phyloP scores from a whole-genome alignment of 176 grass and related monocot species.

The Avena sativa region DNA sequence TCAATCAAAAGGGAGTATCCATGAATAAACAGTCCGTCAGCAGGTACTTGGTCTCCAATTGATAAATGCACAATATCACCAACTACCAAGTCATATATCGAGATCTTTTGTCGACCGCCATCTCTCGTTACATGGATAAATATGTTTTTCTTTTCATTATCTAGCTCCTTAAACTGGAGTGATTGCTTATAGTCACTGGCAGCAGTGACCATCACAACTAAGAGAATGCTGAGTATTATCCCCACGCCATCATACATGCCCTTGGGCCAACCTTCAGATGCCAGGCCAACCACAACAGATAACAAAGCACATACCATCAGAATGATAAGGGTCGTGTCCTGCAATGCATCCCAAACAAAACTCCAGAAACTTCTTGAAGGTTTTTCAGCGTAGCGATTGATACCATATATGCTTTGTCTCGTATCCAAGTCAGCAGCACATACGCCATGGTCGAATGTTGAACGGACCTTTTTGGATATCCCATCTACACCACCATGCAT shows the following conservation, averaged over 20 bases:
- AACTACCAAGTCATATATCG: conserved; percentile 87
- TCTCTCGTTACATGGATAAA: conserved; percentile 92
- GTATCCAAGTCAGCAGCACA: conserved; percentile 50
- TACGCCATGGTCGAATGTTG: conserved; percentile 58
- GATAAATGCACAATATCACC: conserved; percentile 96
- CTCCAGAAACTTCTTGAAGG: conserved; percentile 93
- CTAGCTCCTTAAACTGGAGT: conserved; percentile 95
- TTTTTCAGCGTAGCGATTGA: conserved; percentile 76
- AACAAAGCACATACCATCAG: conserved; percentile 88
- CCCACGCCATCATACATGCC: conserved; percentile 96
- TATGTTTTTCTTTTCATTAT: conserved; percentile 97
- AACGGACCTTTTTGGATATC: conserved; percentile 68
- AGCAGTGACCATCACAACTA: conserved; percentile 93
- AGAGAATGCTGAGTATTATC: conserved; percentile 91
- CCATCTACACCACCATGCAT: conserved; percentile 70
- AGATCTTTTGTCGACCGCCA: conserved; percentile 74
- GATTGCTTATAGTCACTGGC: conserved; percentile 96
- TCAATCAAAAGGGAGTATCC: conserved; percentile 89
- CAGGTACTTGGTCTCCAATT: conserved; percentile 89
- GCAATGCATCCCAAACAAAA: conserved; percentile 93
- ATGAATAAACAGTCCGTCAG: conserved; percentile 85
- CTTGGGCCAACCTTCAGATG: conserved; percentile 91
- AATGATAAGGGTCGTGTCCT: conserved; percentile 91
- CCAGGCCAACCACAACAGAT: conserved; percentile 83
- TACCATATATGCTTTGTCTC: conserved; percentile 77